Evolutionary conservation across 305 asterid genomes (phyloP).

Genomic region (Fraxinus platypoda): DNA sequence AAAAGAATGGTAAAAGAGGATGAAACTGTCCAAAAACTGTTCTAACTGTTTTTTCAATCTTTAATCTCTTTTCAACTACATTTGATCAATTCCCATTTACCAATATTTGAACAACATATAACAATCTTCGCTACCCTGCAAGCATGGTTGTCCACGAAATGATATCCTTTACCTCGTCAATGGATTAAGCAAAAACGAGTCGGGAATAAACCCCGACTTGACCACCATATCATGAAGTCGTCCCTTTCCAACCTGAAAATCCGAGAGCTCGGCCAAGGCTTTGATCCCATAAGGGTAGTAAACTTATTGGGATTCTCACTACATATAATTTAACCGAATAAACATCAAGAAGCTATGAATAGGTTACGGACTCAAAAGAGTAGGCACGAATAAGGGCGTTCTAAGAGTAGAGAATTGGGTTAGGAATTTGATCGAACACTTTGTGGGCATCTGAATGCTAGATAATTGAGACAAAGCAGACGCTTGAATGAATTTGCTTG

Average conservation of each 20-base stretch:
- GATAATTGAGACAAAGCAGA: constrained; percentile 46
- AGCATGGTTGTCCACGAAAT: constrained; percentile 74
- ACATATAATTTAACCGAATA: constrained; percentile 36
- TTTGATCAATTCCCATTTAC: too few species aligned
- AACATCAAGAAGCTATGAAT: constrained; percentile 37
- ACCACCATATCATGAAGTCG: constrained; percentile 63
- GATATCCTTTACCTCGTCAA: constrained; percentile 54
- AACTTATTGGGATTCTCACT: constrained; percentile 56
- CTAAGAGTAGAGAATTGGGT: constrained; percentile 71
- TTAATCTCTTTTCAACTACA: too few species aligned
- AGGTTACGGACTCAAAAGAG: constrained; percentile 43
- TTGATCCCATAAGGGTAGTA: constrained; percentile 76
- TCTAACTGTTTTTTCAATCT: too few species aligned
- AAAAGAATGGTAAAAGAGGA: too few species aligned
- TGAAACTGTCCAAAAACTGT: too few species aligned
- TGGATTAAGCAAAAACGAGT: constrained; percentile 54
- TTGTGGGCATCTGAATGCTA: constrained; percentile 54
- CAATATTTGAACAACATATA: too few species aligned
- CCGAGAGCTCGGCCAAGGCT: constrained; percentile 52
- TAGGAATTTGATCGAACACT: constrained; percentile 75
- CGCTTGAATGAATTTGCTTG: constrained; percentile 65
- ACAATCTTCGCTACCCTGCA: constrained; percentile 62
- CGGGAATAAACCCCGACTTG: constrained; percentile 49
- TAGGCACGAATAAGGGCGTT: constrained; percentile 66
- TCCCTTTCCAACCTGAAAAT: constrained; percentile 48